These are phyloP conservation scores for Kluyveromyces aestuarii DNA, from an alignment of 805 yeast species.

Conservation along the genomic window DNA sequence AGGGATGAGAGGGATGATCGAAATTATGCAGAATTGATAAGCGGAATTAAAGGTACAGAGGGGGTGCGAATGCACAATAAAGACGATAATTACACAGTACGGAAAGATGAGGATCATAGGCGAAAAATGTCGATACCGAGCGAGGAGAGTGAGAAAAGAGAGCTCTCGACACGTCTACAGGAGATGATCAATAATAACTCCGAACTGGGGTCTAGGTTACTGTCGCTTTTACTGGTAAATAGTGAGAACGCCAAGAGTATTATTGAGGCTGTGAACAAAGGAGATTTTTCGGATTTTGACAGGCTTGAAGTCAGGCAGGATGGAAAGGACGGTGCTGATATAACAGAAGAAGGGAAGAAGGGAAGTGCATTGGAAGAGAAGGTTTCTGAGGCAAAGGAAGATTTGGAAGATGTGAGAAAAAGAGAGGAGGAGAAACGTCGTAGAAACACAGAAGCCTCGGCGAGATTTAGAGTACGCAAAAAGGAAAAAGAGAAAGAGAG, in stretches of 20 bases:
- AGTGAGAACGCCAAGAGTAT: constrained; percentile 23
- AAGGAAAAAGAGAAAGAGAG: constrained; percentile 20
- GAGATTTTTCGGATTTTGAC: constrained; percentile 7
- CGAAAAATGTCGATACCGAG: not conserved
- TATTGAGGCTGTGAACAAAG: constrained; percentile 20
- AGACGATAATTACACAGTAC: not conserved
- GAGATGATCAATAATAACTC: constrained; percentile 19
- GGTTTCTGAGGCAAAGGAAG: not conserved
- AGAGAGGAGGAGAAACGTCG: constrained; percentile 57
- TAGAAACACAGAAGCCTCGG: constrained; percentile 89
- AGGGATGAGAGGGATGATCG: not conserved
- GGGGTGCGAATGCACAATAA: not conserved
- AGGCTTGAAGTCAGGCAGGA: not conserved
- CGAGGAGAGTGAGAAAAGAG: not conserved
- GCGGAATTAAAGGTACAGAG: not conserved
- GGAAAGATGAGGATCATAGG: not conserved
- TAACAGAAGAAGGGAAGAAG: not conserved
- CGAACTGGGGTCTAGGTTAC: constrained; percentile 22
- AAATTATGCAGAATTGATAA: not conserved
- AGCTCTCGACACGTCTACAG: constrained; percentile 13
- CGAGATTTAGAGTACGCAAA: constrained; percentile 66
- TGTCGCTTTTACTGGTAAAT: constrained; percentile 24
- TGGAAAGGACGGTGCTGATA: not conserved
- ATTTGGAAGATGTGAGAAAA: constrained; percentile 3
- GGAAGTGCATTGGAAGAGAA: not conserved